Conservation (phyloP, 176 grass and related monocot species). For the Triticum monococcum region DNA sequence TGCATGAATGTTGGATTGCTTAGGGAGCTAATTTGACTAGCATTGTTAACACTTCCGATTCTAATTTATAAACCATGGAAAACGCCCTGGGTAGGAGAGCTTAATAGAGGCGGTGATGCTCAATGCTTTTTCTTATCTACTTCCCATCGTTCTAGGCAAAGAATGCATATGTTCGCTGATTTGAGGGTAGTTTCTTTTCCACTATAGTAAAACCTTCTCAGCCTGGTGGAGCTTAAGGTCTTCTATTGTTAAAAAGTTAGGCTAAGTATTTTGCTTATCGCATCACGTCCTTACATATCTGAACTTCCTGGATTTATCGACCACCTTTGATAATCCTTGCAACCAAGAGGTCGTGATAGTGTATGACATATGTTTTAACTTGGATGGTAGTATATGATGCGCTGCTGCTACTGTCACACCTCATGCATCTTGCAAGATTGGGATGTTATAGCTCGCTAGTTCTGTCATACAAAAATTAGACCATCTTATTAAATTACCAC, state of each 20-base stretch:
- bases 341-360: background rate
- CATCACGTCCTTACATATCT: background rate
- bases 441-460: background rate
- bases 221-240: conserved; percentile 2
- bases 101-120: conserved; percentile 10
- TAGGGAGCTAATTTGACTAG: background rate
- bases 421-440: background rate
- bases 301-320: conserved; percentile 5
- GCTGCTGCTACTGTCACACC: background rate
- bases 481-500: background rate
- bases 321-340: background rate
- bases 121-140: conserved; percentile 1
- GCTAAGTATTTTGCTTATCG: conserved; percentile 1
- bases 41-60: background rate
- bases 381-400: background rate
- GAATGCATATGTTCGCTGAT: background rate
- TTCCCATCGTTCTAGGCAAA: background rate
- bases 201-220: conserved; percentile 24
- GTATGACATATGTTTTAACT: background rate
- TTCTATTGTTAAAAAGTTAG: conserved; percentile 4
- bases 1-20: background rate
- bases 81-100: background rate
- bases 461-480: conserved; percentile 2
- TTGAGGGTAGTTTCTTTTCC: background rate
- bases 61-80: background rate